These are phyloP conservation scores for Chlorella sp. DNA, from an alignment of 139 green algal species.

Conservation along the genomic window DNA sequence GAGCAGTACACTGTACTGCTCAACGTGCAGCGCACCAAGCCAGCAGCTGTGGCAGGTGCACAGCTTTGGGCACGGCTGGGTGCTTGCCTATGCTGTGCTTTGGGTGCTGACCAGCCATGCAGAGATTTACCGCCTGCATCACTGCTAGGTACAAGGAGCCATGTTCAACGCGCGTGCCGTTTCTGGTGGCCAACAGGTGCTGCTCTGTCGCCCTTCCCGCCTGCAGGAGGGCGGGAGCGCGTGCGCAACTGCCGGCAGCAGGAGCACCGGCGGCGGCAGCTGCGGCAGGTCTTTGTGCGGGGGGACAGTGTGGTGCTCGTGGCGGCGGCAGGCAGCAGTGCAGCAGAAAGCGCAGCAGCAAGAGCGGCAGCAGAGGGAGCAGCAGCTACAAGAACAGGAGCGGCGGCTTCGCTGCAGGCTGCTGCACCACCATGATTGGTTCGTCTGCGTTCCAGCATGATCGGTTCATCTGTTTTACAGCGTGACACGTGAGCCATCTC, in stretches of 20 bases:
- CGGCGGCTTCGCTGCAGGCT: too few relatives aligned
- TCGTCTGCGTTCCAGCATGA: too few relatives aligned
- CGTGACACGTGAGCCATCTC: too few relatives aligned
- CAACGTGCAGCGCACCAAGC: constrained; percentile 30
- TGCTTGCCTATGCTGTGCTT: too few relatives aligned
- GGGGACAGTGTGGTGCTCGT: constrained; percentile 74
- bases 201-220: not conserved
- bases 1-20: constrained; percentile 81
- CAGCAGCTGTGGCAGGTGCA: too few relatives aligned
- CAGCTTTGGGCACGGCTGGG: too few relatives aligned
- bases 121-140: too few relatives aligned
- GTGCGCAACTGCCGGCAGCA: constrained; percentile 56
- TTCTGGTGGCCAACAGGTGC: not conserved
- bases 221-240: constrained; percentile 15
- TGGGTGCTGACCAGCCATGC: too few relatives aligned
- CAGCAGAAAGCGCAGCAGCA: not conserved
- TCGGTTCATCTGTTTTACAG: too few relatives aligned
- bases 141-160: too few relatives aligned
- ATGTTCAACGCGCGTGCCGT: too few relatives aligned
- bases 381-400: not conserved
- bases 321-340: not conserved
- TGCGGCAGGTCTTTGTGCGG: constrained; percentile 75
- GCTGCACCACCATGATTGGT: too few relatives aligned
- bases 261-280: constrained; percentile 62
- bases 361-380: not conserved